Evolutionary conservation across 1,284 basidiomycete genomes (phyloP), one percentile per base, ranked within the genome.

Genomic region (Phellopilus nigrolimitatus): DNA sequence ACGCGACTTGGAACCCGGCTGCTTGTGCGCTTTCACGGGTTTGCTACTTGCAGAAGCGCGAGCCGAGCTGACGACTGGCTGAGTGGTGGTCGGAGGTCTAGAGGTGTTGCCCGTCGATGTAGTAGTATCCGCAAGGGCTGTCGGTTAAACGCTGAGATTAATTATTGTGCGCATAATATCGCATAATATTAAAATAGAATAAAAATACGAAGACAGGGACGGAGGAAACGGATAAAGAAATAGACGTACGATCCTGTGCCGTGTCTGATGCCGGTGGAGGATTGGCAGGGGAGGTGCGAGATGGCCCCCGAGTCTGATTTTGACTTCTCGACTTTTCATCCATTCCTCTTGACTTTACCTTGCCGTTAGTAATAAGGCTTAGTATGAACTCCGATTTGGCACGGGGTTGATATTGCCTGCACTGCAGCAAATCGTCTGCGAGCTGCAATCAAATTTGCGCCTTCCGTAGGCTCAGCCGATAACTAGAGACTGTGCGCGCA

Each of bases 51-150:
- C 36, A 22, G 46, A 48, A 17, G 24, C n/a, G 36, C 30, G 39
- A 33, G 27, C 37, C 19, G 48, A 27, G 12, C 38, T 25, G 10
- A 42, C 12, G 39, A 39, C 39, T 15, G 48, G 25, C 36, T 33
- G 33, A 8, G 19, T 52, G 27, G 33, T 47, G 36, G 50, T 31
- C 21, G 37, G 9, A 36, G 39, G 37, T 25, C 34, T 45, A 27
- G 49, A 34, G 31, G 49, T 17, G 22, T 3, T 7, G 36, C 22
- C 15, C 34, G 49, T 24, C 27, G 49, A 21, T 15, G 49, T 28
- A 12, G 49, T 40, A 7, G 28, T 30, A 37, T 13, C 87, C 84
- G 4, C 91, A 85, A 65, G 98, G 95, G 38, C 30, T 38, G 44
- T 34, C 28, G 44, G 37, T 34, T 34, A 38, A 34, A 51, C 31